A percentile compares a stretch with the other conserved stretches of the same genome.
phyloP scores from a whole-genome alignment of 192 early-diverging fungal genomes.

The Coemansia sp. region DNA sequence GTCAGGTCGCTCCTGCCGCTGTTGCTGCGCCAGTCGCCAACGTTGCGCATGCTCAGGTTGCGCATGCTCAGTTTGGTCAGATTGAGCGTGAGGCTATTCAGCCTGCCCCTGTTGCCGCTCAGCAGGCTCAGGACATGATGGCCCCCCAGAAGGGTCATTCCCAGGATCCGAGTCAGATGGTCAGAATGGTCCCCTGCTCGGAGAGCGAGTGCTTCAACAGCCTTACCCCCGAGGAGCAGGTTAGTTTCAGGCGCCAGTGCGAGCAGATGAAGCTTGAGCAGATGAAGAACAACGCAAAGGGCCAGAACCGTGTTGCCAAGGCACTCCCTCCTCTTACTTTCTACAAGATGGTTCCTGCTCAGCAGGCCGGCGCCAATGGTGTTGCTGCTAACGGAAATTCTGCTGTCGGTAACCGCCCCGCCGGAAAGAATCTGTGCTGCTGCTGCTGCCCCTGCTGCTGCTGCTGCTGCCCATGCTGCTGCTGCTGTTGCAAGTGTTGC shows the following conservation, averaged over 20 bases:
- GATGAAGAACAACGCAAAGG: slow-evolving; percentile 22
- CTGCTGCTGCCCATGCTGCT: slow-evolving; percentile 39
- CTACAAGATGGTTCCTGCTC: slow-evolving; percentile 31
- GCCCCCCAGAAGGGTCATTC: slow-evolving; percentile 14
- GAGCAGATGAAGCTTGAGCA: slow-evolving; percentile 26
- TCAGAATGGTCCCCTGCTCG: slow-evolving; percentile 39
- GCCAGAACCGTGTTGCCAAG: slow-evolving; percentile 38
- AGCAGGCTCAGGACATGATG: slow-evolving; percentile 3
- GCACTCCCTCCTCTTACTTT: slow-evolving; percentile 19
- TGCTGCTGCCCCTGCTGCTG: slow-evolving; percentile 41
- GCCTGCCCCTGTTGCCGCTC: not conserved
- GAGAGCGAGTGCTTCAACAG: slow-evolving; percentile 39
- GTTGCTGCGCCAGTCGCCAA: slow-evolving; percentile 15
- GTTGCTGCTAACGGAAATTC: slow-evolving; percentile 11
- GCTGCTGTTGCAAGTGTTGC: slow-evolving; percentile 33
- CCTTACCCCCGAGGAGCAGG: slow-evolving; percentile 42
- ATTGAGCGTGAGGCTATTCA: slow-evolving; percentile 15
- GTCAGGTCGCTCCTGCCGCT: slow-evolving; percentile 12
- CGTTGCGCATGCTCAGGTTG: slow-evolving; percentile 8
- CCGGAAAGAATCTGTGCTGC: slow-evolving; percentile 48
- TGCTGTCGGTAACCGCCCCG: slow-evolving; percentile 30
- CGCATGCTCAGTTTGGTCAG: slow-evolving; percentile 9
- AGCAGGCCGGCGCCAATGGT: slow-evolving; percentile 15
- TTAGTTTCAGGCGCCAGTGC: slow-evolving; percentile 39
- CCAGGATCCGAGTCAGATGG: slow-evolving; percentile 10